Evolutionary conservation across 768 basidiomycete genomes (phyloP), one percentile per base, ranked within the genome.

Genomic region (Calocera viscosa): DNA sequence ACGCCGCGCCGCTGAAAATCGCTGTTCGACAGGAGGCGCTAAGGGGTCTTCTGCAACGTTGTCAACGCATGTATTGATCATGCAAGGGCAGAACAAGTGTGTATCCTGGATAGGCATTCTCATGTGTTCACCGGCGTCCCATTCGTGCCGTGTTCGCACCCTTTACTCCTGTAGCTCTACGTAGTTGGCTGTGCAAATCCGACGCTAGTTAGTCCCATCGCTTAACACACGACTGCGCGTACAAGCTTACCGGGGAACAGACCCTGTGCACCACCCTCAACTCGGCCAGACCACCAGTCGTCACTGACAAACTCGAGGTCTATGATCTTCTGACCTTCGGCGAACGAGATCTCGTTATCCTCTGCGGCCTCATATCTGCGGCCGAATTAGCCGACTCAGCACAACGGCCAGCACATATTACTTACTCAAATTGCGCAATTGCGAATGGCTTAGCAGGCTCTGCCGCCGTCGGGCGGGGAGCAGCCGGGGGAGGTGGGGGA

Each of bases 321-420:
- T 19, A 79, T 81, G 73, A 96, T 90, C 66, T 79, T 77, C 38
- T 94, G 93, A 30, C 90, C 91, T 74, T 92, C 93, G 33, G 74
- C 78, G 82, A 97, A 92, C 1, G 86, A 82, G 32, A 96, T 77
- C 73, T 96, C 94, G 72, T 97, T 96, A 70, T 93, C 92, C 73
- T 96, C 94, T 0, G 84, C 84, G 0, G 94, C 91, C 11, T 92
- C 90, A 72, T 94, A 95, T 69, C 90, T 94, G 65, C 3, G 63
- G 24, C n/a, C 34, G 19, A 47, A 66, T 71, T 66, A 73, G 64
- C 41, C 43, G 1, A 5, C n/a, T 41, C 24, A 41, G 40, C 68
- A n/a, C 64, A 67, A 22, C n/a, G 32, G 49, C 35, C 53, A 35
- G 53, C 49, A 43, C 47, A 63, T 39, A 7, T 39, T 33, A 78